Base-by-base conservation (phyloP, 768 basidiomycete genomes). In the Tulasnella sp. region DNA sequence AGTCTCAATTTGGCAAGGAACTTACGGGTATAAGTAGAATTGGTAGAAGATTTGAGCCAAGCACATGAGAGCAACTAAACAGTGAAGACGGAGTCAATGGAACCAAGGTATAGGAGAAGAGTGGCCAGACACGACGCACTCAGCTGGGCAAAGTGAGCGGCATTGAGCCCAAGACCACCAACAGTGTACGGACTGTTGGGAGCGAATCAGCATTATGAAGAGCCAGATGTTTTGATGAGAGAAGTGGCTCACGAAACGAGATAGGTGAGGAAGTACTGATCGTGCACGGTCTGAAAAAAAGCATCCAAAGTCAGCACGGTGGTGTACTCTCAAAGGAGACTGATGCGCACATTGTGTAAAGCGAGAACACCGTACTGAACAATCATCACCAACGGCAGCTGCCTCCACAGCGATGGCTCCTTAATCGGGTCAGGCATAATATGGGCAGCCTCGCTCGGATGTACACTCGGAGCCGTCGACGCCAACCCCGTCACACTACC, bases 21-120 rank as follows among this genome's bases (percentile, higher is more conserved):
- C 91, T 80, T 77, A 94, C 90, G 92, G 92, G 83, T 94, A 94
- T 40, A 93, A 84, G 77, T 92, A 88, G 78, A 94, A 95, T 77
- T 95, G 95, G 78, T 95, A 96, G 41, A 89, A 87, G 67, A 97
- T 91, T 79, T 95, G 94, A 74, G 89, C 91, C n/a, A 94, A 83
- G 80, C 93, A 95, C 95, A 97, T 96, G 71, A 96, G 76, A 6
- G 92, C 92, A 78, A 92, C 92, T 94, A 75, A 59, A 14, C 5
- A 74, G 75, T n/a, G 29, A 65, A n/a, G 26, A 75, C 35, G 76
- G 62, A 26, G 40, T 22, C 47, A 9, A 17, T 9, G 34, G 36
- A 29, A 59, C 42, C 22, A n/a, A 63, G 22, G 12, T 47, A 37
- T 47, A 6, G 17, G 66, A 34, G 16, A 3, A 22, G 16, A n/a